Evolutionary conservation across 2,329 filamentous ascomycete genomes (phyloP).

Genomic region (Phialemonium atrogriseum): DNA sequence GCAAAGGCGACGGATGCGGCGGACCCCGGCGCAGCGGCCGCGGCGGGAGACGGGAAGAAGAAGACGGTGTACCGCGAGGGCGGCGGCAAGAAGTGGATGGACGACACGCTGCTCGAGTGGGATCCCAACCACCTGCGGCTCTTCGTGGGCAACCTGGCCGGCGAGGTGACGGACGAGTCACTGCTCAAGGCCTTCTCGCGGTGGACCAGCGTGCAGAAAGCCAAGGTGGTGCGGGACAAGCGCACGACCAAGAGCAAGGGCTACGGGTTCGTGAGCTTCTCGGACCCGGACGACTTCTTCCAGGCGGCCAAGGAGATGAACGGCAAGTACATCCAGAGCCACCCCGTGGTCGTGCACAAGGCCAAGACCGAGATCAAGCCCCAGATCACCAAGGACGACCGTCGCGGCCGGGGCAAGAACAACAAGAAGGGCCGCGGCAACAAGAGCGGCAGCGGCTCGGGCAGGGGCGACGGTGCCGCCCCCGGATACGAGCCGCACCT

Average conservation of each 20-base stretch:
- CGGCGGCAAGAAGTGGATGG: slow-evolving; percentile 88
- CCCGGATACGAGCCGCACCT: slow-evolving; percentile 39
- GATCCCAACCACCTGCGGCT: slow-evolving; percentile 89
- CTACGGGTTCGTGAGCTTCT: slow-evolving; percentile 94
- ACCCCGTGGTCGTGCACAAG: slow-evolving; percentile 80
- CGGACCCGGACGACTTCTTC: slow-evolving; percentile 93
- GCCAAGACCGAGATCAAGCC: slow-evolving; percentile 88
- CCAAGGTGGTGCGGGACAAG: slow-evolving; percentile 90
- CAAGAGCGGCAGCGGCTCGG: slow-evolving; percentile 22
- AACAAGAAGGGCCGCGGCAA: slow-evolving; percentile 22
- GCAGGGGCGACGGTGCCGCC: slow-evolving; percentile 20
- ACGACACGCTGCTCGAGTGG: slow-evolving; percentile 86
- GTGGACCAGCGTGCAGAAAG: slow-evolving; percentile 84
- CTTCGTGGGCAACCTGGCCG: slow-evolving; percentile 93
- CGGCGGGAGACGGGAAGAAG: slow-evolving; percentile 52
- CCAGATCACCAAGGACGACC: slow-evolving; percentile 56
- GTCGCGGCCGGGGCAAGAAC: slow-evolving; percentile 38
- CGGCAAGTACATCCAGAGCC: slow-evolving; percentile 97
- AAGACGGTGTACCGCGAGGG: slow-evolving; percentile 85
- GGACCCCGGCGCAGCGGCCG: slow-evolving; percentile 27
- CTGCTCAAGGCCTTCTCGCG: slow-evolving; percentile 87
- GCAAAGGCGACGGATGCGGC: too few relatives aligned
- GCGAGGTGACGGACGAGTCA: slow-evolving; percentile 94
- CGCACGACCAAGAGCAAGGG: slow-evolving; percentile 93
- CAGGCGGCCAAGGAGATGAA: slow-evolving; percentile 96